phyloP scores from a whole-genome alignment of 1,284 basidiomycete species.

The Leccinum solheimii region DNA sequence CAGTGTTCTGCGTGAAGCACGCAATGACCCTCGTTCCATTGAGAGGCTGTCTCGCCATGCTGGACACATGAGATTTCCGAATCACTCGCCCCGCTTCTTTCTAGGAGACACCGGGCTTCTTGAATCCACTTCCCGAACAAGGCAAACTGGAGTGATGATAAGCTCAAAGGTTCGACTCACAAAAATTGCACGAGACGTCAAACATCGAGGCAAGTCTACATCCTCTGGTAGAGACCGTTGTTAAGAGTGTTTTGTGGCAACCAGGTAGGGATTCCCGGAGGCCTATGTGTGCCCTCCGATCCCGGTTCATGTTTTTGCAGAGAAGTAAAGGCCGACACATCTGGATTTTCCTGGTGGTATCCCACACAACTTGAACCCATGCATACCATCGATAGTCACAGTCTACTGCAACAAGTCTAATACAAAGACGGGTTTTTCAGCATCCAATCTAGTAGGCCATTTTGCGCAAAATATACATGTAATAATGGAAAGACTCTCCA shows the following conservation, averaged over 20 bases:
- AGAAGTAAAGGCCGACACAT: neutral
- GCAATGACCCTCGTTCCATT: neutral
- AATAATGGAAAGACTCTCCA: constrained; percentile 85
- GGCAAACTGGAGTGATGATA: neutral
- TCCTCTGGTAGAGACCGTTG: neutral
- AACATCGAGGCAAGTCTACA: neutral
- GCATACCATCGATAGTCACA: neutral
- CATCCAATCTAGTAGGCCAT: constrained; percentile 16
- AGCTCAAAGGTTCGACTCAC: neutral
- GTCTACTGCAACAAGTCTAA: neutral
- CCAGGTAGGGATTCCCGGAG: neutral
- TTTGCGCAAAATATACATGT: constrained; percentile 62
- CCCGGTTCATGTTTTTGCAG: neutral
- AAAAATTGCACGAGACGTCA: neutral
- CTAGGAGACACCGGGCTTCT: neutral
- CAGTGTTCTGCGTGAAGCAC: neutral
- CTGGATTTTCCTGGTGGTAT: neutral
- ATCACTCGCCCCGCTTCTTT: neutral
- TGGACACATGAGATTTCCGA: neutral
- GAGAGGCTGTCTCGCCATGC: neutral
- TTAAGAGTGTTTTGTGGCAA: neutral
- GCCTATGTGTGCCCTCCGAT: neutral
- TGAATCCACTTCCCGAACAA: neutral
- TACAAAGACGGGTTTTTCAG: neutral
- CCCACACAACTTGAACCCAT: neutral